Evolutionary conservation across 352 stramenopile genomes (phyloP).

Genomic region (Globisporangium viniferum): DNA sequence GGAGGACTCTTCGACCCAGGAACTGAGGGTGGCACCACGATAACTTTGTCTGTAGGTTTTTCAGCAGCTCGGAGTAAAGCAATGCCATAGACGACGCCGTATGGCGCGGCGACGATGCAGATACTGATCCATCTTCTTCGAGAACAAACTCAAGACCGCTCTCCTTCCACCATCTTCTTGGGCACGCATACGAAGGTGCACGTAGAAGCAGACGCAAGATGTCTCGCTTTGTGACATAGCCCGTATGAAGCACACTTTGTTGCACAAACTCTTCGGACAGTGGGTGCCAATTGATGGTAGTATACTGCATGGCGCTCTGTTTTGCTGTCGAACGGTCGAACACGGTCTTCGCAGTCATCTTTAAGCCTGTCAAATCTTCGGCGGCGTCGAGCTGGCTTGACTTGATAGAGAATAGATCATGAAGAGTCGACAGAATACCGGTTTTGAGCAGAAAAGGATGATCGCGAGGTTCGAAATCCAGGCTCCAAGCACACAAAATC

Average conservation of each 20-base stretch:
- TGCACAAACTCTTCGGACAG: constrained; percentile 80
- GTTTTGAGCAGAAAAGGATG: constrained; percentile 79
- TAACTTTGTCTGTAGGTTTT: constrained; percentile 59
- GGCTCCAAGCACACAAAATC: constrained; percentile 74
- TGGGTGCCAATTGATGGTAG: constrained; percentile 71
- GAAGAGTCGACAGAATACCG: constrained; percentile 67
- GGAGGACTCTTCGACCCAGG: constrained; percentile 49
- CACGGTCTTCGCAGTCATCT: constrained; percentile 17
- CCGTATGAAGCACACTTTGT: constrained; percentile 58
- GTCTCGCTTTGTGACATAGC: constrained; percentile 78
- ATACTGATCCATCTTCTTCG: constrained; percentile 4
- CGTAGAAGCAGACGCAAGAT: constrained; percentile 61
- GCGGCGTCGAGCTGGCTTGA: constrained; percentile 43
- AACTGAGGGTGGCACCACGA: constrained; percentile 30
- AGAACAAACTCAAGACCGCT: constrained; percentile 32
- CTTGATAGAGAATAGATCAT: constrained; percentile 74
- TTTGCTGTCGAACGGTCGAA: constrained; percentile 2
- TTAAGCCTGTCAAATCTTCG: constrained; percentile 21
- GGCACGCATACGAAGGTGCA: constrained; percentile 55
- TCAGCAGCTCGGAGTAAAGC: constrained; percentile 72
- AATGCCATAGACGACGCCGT: constrained; percentile 76
- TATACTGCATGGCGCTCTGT: constrained; percentile 19
- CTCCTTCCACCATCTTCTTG: constrained; percentile 57
- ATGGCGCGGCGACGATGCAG: constrained; percentile 30
- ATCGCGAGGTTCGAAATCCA: constrained; percentile 83